Conservation (phyloP, 345 rosid species). For the Eucalyptus curtisii region DNA sequence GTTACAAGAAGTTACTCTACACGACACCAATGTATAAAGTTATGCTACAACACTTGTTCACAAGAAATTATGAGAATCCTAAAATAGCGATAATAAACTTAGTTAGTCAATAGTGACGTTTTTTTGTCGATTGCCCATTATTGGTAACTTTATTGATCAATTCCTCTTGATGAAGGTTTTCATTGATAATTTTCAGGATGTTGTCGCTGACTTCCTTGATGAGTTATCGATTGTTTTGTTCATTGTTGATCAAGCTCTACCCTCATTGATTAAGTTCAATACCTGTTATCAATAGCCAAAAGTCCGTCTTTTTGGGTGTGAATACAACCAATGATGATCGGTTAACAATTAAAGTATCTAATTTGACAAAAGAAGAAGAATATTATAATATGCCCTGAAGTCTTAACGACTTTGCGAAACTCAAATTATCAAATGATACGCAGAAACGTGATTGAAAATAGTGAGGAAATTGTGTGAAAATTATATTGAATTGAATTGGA, state of each 20-base stretch:
- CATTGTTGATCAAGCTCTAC: neutral
- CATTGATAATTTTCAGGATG: neutral
- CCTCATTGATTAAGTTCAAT: neutral
- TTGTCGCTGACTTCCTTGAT: rapidly evolving
- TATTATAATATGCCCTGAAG: neutral
- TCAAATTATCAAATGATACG: neutral
- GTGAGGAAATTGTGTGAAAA: neutral
- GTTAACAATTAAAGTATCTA: neutral
- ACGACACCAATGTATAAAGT: neutral
- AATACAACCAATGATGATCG: neutral
- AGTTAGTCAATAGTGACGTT: rapidly evolving
- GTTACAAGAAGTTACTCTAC: neutral
- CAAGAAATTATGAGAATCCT: neutral
- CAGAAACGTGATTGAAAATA: neutral
- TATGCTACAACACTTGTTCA: neutral
- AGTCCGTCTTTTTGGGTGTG: rapidly evolving
- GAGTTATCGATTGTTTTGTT: neutral
- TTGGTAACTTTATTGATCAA: rapidly evolving
- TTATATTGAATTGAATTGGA: neutral
- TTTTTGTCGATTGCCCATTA: rapidly evolving
- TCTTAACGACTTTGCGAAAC: neutral
- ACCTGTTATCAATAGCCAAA: rapidly evolving
- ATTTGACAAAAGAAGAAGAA: neutral
- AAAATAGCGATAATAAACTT: neutral
- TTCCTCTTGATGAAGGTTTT: neutral